Evolutionary conservation across 305 asterid genomes (phyloP).

Genomic region (Rubia tinctorum): DNA sequence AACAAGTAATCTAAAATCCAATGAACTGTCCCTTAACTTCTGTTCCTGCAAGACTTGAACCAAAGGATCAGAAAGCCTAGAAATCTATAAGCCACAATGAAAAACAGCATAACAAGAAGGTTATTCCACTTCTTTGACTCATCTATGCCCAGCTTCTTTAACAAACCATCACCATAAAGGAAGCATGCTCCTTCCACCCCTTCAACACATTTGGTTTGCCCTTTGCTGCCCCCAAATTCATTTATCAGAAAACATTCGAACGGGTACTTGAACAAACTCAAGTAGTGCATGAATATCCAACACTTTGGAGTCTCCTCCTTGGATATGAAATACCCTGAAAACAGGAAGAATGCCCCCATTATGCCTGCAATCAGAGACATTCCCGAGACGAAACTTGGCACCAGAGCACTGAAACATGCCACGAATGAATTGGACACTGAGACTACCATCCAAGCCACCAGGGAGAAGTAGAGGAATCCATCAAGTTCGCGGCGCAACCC

Average conservation of each 20-base stretch:
- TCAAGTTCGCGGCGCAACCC: slow-evolving; percentile 51
- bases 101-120: slow-evolving; percentile 55
- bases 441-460: slow-evolving; percentile 65
- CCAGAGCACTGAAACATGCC: slow-evolving; percentile 65
- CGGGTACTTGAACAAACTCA: slow-evolving; percentile 77
- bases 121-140: slow-evolving; percentile 65
- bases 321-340: slow-evolving; percentile 72
- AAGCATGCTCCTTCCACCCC: slow-evolving; percentile 41
- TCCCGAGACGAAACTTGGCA: slow-evolving; percentile 78
- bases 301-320: slow-evolving; percentile 54
- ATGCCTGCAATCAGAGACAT: slow-evolving; percentile 65
- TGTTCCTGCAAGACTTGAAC: slow-evolving; percentile 49
- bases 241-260: slow-evolving; percentile 71
- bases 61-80: slow-evolving; percentile 61
- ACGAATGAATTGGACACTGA: slow-evolving; percentile 74
- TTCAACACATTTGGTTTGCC: slow-evolving; percentile 45
- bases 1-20: background rate
- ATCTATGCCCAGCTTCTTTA: slow-evolving; percentile 50
- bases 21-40: slow-evolving; percentile 20
- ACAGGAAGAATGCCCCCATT: slow-evolving; percentile 81
- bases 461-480: slow-evolving; percentile 57
- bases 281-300: slow-evolving; percentile 76
- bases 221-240: slow-evolving; percentile 61
- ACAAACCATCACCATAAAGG: slow-evolving; percentile 43
- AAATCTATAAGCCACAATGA: slow-evolving; percentile 58